Evolutionary conservation across 345 rosid species (phyloP).

Genomic region (Gossypium longicalyx): DNA sequence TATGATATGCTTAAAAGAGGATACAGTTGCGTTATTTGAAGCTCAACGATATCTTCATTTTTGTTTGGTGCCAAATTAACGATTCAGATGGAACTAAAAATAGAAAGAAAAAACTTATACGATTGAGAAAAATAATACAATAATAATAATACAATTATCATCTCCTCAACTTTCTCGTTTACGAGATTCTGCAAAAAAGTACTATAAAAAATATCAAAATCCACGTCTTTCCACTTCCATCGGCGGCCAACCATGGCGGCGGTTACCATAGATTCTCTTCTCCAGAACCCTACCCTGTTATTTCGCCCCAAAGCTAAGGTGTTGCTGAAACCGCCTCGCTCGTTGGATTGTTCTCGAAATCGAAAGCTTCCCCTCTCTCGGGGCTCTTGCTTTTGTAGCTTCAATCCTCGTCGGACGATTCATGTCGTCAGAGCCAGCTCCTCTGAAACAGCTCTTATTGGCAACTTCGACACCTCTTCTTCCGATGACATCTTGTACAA

Average conservation of each 20-base stretch:
- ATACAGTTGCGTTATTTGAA: neutral
- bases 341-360: slow-evolving; percentile 9
- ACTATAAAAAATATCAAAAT: neutral
- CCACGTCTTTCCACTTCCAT: neutral
- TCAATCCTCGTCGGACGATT: slow-evolving; percentile 18
- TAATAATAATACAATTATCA: neutral
- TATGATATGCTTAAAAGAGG: neutral
- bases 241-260: slow-evolving; percentile 9
- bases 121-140: neutral
- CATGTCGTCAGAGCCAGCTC: slow-evolving; percentile 40
- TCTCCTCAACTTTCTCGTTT: neutral
- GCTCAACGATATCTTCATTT: neutral
- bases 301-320: slow-evolving; percentile 1
- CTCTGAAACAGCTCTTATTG: slow-evolving; percentile 41
- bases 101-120: no score
- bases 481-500: slow-evolving; percentile 36
- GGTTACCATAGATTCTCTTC: slow-evolving; percentile 15
- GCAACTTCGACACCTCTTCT: slow-evolving; percentile 31
- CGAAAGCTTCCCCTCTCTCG: neutral
- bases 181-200: neutral
- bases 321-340: slow-evolving; percentile 5
- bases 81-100: neutral
- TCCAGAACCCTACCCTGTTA: neutral
- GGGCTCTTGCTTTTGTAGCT: slow-evolving; percentile 23
- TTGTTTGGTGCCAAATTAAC: neutral